Conservation (phyloP, 192 early-diverging fungal genomes). For the Ambispora gerdemannii region DNA sequence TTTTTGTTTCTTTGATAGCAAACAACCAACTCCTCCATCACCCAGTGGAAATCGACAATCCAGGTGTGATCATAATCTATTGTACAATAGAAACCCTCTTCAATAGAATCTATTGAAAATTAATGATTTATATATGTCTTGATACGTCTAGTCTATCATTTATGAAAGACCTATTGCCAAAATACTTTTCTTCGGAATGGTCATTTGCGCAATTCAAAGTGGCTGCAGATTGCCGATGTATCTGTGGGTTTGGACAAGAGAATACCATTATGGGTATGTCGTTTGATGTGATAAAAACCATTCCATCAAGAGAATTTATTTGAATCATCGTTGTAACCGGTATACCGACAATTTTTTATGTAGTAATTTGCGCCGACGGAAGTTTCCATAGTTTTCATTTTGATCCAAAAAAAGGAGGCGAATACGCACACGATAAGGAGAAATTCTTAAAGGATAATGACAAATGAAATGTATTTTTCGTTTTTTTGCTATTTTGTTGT, state of each 20-base stretch:
- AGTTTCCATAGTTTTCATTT: constrained; percentile 82
- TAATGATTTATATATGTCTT: background rate
- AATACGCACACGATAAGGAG: constrained; percentile 54
- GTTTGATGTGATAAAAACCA: background rate
- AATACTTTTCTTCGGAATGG: constrained; percentile 95
- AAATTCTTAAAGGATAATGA: too few species aligned
- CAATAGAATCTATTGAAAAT: background rate
- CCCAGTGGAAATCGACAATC: constrained; percentile 51
- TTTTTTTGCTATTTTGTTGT: too few species aligned
- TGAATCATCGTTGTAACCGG: background rate
- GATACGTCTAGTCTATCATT: constrained; percentile 47
- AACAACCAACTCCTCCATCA: constrained; percentile 21
- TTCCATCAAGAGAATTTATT: background rate
- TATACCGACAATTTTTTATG: background rate
- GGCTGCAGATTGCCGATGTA: constrained; percentile 72
- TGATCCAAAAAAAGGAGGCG: constrained; percentile 71
- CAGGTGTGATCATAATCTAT: constrained; percentile 36
- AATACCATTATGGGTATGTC: constrained; percentile 66
- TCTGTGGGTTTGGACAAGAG: constrained; percentile 77
- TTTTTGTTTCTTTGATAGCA: constrained; percentile 6
- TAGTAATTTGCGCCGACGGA: constrained; percentile 83
- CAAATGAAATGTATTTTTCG: too few species aligned
- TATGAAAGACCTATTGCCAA: constrained; percentile 82
- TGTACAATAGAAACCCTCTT: background rate
- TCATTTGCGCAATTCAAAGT: constrained; percentile 86